Evolutionary conservation across 2,329 filamentous ascomycete species (phyloP), one percentile per base, ranked within the genome.

Genomic region (Knufia petricola): DNA sequence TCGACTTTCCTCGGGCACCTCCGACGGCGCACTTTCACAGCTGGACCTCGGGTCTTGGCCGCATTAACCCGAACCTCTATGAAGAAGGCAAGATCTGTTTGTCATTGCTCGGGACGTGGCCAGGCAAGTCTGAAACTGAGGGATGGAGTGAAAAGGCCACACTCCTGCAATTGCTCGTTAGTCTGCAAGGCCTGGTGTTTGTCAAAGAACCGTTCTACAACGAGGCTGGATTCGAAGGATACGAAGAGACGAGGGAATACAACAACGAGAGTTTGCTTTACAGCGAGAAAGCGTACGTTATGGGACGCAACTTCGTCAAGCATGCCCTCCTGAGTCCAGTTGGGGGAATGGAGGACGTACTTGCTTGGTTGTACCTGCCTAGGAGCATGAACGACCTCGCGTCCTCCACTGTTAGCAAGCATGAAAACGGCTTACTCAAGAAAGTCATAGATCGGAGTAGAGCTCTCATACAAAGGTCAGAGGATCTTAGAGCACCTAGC

Each of bases 141-240:
- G 67, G 62, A 30, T 81, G 78, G 78, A 72, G 64, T 20, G 62
- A 63, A 0, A 70, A 71, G 47, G 76, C 74, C 50, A 79, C 75
- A 0, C 54, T 81, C 1, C 60, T 82, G 17, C 78, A 82, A 52
- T 66, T 78, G 1, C 60, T 78, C 2, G 74, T 79, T n/a, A 75
- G 71, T 13, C 65, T 79, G 31, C 69, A 77, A 66, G 75, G 75
- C 0, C 63, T 79, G 4, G 75, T 79, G 0, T 64, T 82, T 12
- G 77, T 81, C 17, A 72, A 71, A 38, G 71, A 76, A 51, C 78
- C 78, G 1, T 81, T 79, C 59, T 81, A 77, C 64, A 81, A 81
- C 57, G 78, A 82, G 64, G 77, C 78, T 9, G 78, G 78, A 21
- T 81, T 76, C 53, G 77, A 80, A 39, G 66, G 68, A 9, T 69